Evolutionary conservation across 371 early-diverging fungal genomes (phyloP).

Genomic region (Catenaria anguillulae): DNA sequence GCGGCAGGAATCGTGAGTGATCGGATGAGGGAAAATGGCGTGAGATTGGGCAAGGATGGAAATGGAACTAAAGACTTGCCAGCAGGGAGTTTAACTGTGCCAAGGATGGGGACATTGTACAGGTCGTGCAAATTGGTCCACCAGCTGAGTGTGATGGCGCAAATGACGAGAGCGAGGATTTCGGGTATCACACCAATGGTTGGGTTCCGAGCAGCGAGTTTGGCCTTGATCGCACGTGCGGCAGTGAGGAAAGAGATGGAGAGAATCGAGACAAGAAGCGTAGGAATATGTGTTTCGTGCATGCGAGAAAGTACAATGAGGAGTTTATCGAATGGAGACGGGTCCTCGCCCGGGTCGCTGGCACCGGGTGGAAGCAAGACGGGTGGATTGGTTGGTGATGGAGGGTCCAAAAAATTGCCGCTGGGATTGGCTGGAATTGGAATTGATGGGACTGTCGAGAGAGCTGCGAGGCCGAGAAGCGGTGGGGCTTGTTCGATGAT

Average conservation of each 20-base stretch:
- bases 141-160: slow-evolving; percentile 44
- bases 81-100: slow-evolving; percentile 35
- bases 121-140: slow-evolving; percentile 25
- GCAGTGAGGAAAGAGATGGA: slow-evolving; percentile 48
- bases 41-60: slow-evolving; percentile 42
- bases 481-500: slow-evolving; percentile 66
- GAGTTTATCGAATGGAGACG: slow-evolving; percentile 57
- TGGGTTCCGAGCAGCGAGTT: slow-evolving; percentile 17
- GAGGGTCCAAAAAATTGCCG: no score
- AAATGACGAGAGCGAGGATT: slow-evolving; percentile 61
- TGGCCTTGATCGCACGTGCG: slow-evolving; percentile 40
- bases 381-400: no score
- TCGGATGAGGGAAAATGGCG: slow-evolving; percentile 33
- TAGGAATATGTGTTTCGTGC: slow-evolving; percentile 41
- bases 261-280: slow-evolving; percentile 46
- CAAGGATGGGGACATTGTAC: slow-evolving; percentile 56
- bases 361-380: no score
- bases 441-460: no score
- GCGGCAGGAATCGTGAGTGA: slow-evolving; percentile 42
- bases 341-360: slow-evolving; percentile 39
- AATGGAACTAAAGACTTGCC: slow-evolving; percentile 27
- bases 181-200: slow-evolving; percentile 56
- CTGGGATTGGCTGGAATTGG: no score
- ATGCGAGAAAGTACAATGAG: slow-evolving; percentile 38
- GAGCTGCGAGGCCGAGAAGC: slow-evolving; percentile 59